These are phyloP conservation scores for Phytophthora brassicae DNA, from an alignment of 352 stramenopile genomes.

Conservation along the genomic window DNA sequence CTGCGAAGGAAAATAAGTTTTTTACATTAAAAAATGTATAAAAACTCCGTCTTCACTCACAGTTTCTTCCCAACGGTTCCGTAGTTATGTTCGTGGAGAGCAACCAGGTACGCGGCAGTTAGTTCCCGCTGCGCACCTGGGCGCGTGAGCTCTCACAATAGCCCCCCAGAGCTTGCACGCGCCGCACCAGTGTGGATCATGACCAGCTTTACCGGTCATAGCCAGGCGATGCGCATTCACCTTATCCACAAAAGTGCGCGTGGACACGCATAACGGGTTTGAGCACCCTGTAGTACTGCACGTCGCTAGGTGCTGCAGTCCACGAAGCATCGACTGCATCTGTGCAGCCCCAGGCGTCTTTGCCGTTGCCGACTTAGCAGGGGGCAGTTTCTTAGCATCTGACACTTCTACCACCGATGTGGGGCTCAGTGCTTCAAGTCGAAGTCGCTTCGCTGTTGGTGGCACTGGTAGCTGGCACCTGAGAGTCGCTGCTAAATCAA, in stretches of 20 bases:
- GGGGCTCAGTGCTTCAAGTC: constrained; percentile 40
- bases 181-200: constrained; percentile 42
- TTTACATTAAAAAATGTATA: constrained; percentile 16
- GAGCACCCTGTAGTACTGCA: constrained; percentile 38
- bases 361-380: constrained; percentile 13
- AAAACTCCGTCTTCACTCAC: constrained; percentile 1
- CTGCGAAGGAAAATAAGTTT: constrained; percentile 11
- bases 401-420: constrained; percentile 52
- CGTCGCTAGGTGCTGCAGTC: constrained; percentile 45
- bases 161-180: constrained; percentile 62
- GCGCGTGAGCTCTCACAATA: constrained; percentile 41
- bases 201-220: constrained; percentile 23
- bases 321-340: constrained; percentile 60
- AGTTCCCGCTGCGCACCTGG: constrained; percentile 23
- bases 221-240: constrained; percentile 38
- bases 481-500: constrained; percentile 3
- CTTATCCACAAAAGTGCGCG: constrained; percentile 56
- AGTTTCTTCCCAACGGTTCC: not conserved
- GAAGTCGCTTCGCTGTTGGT: constrained; percentile 31
- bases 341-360: constrained; percentile 37
- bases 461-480: constrained; percentile 16
- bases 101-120: constrained; percentile 51
- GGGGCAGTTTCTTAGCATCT: constrained; percentile 24
- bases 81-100: constrained; percentile 10
- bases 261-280: constrained; percentile 60